Percentiles rank a stretch among this genome's conserved stretches.
Evolutionary conservation across 2,329 filamentous ascomycete genomes (phyloP).

Genomic region (Calonectria hawksworthii): DNA sequence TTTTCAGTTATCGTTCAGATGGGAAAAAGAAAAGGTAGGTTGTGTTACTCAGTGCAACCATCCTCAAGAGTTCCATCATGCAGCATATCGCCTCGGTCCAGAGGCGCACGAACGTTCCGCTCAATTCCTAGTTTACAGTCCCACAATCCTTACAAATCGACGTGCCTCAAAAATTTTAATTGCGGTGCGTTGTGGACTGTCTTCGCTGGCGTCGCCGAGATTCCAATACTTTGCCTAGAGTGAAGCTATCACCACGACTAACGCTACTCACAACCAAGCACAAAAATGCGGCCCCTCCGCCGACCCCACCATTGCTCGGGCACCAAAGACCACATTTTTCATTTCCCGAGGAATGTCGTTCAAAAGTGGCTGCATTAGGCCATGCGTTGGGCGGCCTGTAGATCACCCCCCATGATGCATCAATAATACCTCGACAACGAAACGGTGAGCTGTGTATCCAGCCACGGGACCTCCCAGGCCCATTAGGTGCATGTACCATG

Average conservation of each 20-base stretch:
- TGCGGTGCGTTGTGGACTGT: neutral
- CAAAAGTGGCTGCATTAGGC: neutral
- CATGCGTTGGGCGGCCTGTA: neutral
- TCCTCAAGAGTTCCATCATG: neutral
- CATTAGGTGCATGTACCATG: neutral
- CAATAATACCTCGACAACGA: neutral
- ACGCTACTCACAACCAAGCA: neutral
- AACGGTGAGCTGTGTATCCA: neutral
- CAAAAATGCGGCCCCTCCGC: neutral
- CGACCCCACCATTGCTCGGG: neutral
- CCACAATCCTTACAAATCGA: neutral
- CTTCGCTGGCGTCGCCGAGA: constrained; percentile 1
- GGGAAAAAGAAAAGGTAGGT: neutral
- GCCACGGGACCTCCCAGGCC: neutral
- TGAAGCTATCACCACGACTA: constrained; percentile 8
- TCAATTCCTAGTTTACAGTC: neutral
- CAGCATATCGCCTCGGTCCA: neutral
- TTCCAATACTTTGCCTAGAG: neutral
- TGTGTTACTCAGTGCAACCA: neutral
- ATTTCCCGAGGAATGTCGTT: neutral
- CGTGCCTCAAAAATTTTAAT: neutral
- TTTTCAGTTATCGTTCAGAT: neutral
- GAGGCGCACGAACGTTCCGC: neutral
- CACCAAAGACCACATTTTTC: neutral
- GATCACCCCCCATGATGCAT: neutral